Percentiles rank a stretch among this genome's conserved stretches.
phyloP scores from a whole-genome alignment of 805 yeast genomes.

The Hanseniaspora nectarophila region DNA sequence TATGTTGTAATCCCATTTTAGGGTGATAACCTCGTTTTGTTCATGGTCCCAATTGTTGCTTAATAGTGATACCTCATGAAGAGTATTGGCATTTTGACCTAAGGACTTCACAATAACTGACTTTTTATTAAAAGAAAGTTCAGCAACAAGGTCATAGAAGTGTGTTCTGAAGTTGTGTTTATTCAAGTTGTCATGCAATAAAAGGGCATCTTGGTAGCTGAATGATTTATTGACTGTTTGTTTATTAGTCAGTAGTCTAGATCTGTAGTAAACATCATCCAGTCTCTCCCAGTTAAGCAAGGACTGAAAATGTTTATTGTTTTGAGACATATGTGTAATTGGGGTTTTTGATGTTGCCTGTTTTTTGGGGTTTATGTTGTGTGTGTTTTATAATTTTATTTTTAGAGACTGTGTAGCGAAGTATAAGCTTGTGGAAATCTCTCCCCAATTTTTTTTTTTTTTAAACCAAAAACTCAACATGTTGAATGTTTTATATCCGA shows the following conservation, averaged over 20 bases:
- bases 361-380: too few species aligned
- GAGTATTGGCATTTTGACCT: not conserved
- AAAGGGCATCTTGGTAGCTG: not conserved
- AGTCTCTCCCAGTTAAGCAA: constrained; percentile 63
- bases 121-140: not conserved
- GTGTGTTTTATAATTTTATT: too few species aligned
- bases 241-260: constrained; percentile 25
- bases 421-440: too few species aligned
- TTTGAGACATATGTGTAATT: not conserved
- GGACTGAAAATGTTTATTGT: not conserved
- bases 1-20: constrained; percentile 4
- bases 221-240: not conserved
- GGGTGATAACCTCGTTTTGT: not conserved
- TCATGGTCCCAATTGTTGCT: not conserved
- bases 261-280: constrained; percentile 55
- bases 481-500: too few species aligned
- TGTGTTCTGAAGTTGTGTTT: not conserved
- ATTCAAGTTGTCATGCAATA: not conserved
- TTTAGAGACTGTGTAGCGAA: too few species aligned
- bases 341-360: not conserved
- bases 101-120: not conserved
- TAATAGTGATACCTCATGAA: not conserved
- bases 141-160: constrained; percentile 6
- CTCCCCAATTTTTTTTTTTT: not conserved
- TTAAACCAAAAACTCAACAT: too few species aligned